These are phyloP conservation scores for Brasilioporus rufonigricans DNA, from an alignment of 768 basidiomycete genomes.

Conservation along the genomic window DNA sequence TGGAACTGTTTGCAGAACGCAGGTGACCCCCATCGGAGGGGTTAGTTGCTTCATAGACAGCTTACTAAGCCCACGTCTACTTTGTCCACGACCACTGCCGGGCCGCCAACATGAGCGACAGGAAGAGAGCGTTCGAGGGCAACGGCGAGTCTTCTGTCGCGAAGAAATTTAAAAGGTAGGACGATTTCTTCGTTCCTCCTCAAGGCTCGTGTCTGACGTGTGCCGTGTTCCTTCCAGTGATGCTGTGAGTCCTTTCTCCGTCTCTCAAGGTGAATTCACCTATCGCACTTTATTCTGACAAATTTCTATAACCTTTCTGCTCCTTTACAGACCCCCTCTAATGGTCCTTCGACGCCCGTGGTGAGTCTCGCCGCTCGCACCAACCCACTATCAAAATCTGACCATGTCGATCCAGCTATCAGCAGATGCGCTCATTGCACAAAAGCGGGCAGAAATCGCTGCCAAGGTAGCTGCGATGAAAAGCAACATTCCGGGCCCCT, in stretches of 20 bases:
- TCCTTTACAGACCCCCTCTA: conserved; percentile 47
- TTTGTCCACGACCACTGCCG: conserved; percentile 4
- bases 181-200: conserved; percentile 17
- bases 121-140: conserved; percentile 59
- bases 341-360: conserved; percentile 41
- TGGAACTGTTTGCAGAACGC: background rate
- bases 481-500: conserved; percentile 34
- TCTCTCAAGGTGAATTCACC: conserved; percentile 71
- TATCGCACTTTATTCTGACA: conserved; percentile 52
- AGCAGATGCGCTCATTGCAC: conserved; percentile 69
- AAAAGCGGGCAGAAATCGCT: conserved; percentile 80
- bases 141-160: conserved; percentile 44
- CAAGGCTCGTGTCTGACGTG: conserved; percentile 3
- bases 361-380: conserved; percentile 37
- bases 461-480: conserved; percentile 83
- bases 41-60: background rate
- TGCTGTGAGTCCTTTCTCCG: conserved; percentile 54
- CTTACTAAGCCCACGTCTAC: background rate
- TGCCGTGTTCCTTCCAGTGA: conserved; percentile 45
- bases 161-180: conserved; percentile 70
- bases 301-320: conserved; percentile 66
- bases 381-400: background rate
- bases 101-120: conserved; percentile 68
- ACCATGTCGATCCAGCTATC: conserved; percentile 36
- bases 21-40: conserved; percentile 21